Percentiles rank a stretch among this genome's conserved stretches.
These are phyloP conservation scores for Trichoderma simmonsii DNA, from an alignment of 2,329 filamentous ascomycete species.

Conservation along the genomic window DNA sequence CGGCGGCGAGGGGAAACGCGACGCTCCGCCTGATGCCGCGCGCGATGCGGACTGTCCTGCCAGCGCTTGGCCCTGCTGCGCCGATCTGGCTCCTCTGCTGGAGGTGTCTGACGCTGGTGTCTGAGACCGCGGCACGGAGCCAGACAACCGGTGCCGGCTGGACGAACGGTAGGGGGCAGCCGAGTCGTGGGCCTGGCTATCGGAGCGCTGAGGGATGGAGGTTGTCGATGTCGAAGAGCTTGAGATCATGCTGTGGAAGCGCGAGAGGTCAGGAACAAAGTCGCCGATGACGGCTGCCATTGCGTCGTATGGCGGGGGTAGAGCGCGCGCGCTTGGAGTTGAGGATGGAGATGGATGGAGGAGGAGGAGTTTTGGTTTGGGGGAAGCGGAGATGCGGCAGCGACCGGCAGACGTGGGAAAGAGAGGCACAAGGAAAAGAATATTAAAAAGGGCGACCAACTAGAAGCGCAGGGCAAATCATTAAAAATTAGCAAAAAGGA, in stretches of 20 bases:
- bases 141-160: conserved; percentile 13
- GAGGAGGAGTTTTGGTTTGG: not conserved
- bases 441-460: conserved; percentile 12
- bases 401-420: not conserved
- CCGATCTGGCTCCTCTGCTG: conserved; percentile 15
- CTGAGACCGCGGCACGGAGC: conserved; percentile 22
- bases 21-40: conserved; percentile 38
- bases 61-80: conserved; percentile 11
- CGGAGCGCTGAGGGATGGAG: conserved; percentile 20
- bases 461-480: conserved; percentile 17
- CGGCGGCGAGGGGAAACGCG: conserved; percentile 53
- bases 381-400: not conserved
- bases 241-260: conserved; percentile 69
- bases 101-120: not conserved
- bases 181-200: conserved; percentile 37
- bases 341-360: not conserved
- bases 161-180: conserved; percentile 19
- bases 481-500: conserved; percentile 19
- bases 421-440: not conserved
- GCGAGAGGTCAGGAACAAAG: conserved; percentile 68
- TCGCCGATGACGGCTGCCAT: conserved; percentile 68
- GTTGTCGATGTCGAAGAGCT: conserved; percentile 36
- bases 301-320: conserved; percentile 36
- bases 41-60: not conserved
- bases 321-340: conserved; percentile 1